Conservation (phyloP, 768 basidiomycete genomes). For the Dentipellis sp. region DNA sequence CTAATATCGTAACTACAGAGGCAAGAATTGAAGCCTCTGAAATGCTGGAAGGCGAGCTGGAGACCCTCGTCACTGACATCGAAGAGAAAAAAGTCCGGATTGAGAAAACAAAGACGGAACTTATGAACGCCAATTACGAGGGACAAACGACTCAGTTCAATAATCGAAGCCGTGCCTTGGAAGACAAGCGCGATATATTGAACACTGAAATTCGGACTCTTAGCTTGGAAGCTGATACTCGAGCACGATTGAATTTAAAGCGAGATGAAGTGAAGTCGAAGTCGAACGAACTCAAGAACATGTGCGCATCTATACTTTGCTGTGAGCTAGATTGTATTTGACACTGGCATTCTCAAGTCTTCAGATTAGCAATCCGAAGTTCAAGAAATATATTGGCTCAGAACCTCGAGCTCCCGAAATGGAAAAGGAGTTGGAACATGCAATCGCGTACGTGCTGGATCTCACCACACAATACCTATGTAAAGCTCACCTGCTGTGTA, state of each 20-base stretch:
- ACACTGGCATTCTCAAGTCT: constrained; percentile 28
- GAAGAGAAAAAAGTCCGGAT: constrained; percentile 59
- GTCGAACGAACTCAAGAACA: constrained; percentile 53
- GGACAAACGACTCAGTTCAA: constrained; percentile 47
- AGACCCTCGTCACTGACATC: constrained; percentile 49
- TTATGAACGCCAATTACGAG: constrained; percentile 56
- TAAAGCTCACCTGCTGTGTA: neutral
- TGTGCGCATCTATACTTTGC: constrained; percentile 28
- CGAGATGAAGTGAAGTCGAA: constrained; percentile 58
- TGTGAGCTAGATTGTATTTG: neutral
- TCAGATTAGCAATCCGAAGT: constrained; percentile 48
- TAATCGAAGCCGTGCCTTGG: constrained; percentile 45
- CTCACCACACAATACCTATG: no score
- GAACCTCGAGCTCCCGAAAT: constrained; percentile 55
- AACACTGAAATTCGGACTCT: constrained; percentile 62
- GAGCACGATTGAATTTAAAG: constrained; percentile 75
- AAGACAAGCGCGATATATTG: constrained; percentile 60
- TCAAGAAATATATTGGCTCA: constrained; percentile 53
- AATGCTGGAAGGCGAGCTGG: constrained; percentile 42
- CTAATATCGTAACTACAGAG: constrained; percentile 43
- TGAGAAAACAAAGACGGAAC: constrained; percentile 48
- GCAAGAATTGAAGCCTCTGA: constrained; percentile 47
- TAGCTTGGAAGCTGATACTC: constrained; percentile 69
- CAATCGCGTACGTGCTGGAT: constrained; percentile 38
- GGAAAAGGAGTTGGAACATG: constrained; percentile 60